Evolutionary conservation across 768 basidiomycete species (phyloP), one percentile per base, ranked within the genome.

Genomic region (Trametes cinnabarina): DNA sequence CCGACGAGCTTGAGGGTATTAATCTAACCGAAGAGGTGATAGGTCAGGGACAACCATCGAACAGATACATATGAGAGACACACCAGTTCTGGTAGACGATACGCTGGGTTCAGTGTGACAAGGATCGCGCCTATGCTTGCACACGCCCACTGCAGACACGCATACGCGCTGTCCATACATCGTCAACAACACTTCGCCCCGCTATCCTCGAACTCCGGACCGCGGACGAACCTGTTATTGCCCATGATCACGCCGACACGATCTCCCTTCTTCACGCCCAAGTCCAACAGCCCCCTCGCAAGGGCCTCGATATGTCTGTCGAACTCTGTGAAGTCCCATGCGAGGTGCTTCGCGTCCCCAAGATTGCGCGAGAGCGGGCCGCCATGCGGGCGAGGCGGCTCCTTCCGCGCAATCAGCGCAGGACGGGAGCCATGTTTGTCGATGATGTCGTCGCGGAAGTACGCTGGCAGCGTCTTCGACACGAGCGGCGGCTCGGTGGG

Each of bases 21-120:
- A 9, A 85, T 78, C 90, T 92, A 60, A 4, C 5, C 6, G 9
- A 5, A 20, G 40, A 20, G 14, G 22, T 40, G 25, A 14, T 23
- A 19, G 17, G 26, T 47, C 25, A n/a, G n/a, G n/a, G n/a, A n/a
- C n/a, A n/a, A n/a, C n/a, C n/a, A n/a, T n/a, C n/a, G n/a, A n/a
- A n/a, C n/a, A n/a, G n/a, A n/a, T n/a, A n/a, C n/a, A n/a, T n/a
- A n/a, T n/a, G n/a, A n/a, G 15, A n/a, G n/a, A 74, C 80, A 50
- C 58, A 90, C 89, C 49, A 93, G 76, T 67, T 94, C 91, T 32
- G 79, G 76, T 6, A 84, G 63, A 25, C 86, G 82, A 67, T 90
- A 92, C 0, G 90, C 88, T 3, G 91, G 92, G 63, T 94, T 94
- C 44, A 93, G 77, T 8, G 91, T 92, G 20, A 89, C 90, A 34